Conservation (phyloP, 2,329 filamentous ascomycete species). For the Aspergillus luchuensis region DNA sequence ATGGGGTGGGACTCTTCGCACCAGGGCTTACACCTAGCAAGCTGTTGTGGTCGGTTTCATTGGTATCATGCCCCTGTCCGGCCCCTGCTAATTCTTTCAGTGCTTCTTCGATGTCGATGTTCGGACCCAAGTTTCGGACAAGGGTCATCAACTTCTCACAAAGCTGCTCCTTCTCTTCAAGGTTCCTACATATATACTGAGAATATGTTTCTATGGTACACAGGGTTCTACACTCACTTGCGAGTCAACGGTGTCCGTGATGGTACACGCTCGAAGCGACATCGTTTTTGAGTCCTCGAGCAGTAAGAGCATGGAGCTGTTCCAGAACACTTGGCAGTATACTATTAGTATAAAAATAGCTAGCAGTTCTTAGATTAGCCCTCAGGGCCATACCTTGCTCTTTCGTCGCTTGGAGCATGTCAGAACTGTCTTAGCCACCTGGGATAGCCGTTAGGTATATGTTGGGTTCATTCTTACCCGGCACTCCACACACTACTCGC, state of each 20-base stretch:
- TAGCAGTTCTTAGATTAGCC: neutral
- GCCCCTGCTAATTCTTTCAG: constrained; percentile 6
- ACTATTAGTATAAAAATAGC: neutral
- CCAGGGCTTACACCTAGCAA: neutral
- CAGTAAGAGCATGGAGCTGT: constrained; percentile 20
- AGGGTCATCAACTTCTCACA: constrained; percentile 13
- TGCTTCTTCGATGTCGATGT: constrained; percentile 19
- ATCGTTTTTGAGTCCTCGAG: constrained; percentile 12
- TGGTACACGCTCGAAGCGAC: constrained; percentile 14
- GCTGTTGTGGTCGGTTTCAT: neutral
- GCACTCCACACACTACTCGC: constrained; percentile 15
- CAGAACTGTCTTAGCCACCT: neutral
- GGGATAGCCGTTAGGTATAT: neutral
- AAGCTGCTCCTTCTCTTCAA: constrained; percentile 19
- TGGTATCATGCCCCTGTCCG: neutral
- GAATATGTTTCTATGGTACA: neutral
- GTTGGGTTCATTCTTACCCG: constrained; percentile 9
- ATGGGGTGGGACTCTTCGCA: neutral
- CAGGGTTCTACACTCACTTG: constrained; percentile 7
- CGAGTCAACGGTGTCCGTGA: constrained; percentile 21
- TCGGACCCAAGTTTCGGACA: constrained; percentile 13
- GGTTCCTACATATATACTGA: constrained; percentile 10
- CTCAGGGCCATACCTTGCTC: constrained; percentile 9
- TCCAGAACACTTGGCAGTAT: constrained; percentile 17
- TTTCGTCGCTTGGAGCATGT: constrained; percentile 12